Evolutionary conservation across 2,329 filamentous ascomycete species (phyloP), one percentile per base, ranked within the genome.

Genomic region (Orbilia quercus): DNA sequence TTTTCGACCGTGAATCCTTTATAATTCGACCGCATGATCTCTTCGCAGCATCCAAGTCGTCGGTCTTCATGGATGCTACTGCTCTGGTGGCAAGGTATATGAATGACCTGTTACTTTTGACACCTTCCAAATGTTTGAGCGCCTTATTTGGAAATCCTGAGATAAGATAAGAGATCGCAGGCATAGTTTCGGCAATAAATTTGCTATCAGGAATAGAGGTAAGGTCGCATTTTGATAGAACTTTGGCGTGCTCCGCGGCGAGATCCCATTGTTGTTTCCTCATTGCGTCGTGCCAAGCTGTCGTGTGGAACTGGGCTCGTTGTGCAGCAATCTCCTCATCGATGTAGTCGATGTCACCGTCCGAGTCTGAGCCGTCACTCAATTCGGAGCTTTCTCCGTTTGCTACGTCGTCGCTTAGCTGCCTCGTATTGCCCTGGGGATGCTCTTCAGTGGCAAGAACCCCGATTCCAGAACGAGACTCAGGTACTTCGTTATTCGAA

Each of bases 21-120:
- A 58, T 58, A 1, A 58, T 36, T 14, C 22, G 38, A 2, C n/a
- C 28, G n/a, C 54, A 58, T 7, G 12, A 44, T 18, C 14, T 58
- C 23, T 31, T 58, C 14, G 54, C 54, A 16, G n/a, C 38, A 7
- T 12, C 22, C 7, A 38, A 20, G 20, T 45, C 38, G 9, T 44
- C 38, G 22, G n/a, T 22, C 18, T 14, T 44, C 2, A 28, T 45
- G 22, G 34, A 31, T n/a, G 54, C 54, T 3, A 58, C 14, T 11
- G 54, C 31, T 22, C 40, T 12, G 20, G 31, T n/a, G 18, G 4
- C 7, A 28, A n/a, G 14, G 25, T 31, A 31, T 31, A 31, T 11
- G 7, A 50, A 25, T 34, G 28, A 18, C 9, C 3, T 34, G 1
- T 18, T 14, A 20, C 36, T 53, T 53, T 53, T 22, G 7, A 53